Evolutionary conservation across 2,329 filamentous ascomycete genomes (phyloP), one percentile per base, ranked within the genome.

Genomic region (Ophiostoma angusticollis): DNA sequence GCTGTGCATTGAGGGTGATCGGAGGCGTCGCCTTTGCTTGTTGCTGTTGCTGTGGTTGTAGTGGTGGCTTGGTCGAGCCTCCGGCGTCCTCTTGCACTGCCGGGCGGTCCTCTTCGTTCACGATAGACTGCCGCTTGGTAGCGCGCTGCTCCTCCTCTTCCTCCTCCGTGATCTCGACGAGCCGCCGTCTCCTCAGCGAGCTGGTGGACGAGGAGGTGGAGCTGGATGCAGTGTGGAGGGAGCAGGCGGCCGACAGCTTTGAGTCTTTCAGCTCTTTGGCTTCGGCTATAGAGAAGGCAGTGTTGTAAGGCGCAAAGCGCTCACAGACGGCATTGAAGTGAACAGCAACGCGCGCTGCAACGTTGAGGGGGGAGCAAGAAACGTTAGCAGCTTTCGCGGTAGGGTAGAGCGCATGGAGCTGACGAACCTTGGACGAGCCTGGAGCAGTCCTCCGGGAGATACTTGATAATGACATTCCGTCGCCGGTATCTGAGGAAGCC

Each of bases 141-240:
- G 74, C 65, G 46, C 72, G 60, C 43, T 69, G 64, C 43, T 65
- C 61, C 31, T 79, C 75, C 52, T 93, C 86, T 54, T 93, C 85
- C 39, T 80, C 83, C 60, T 96, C 91, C n/a, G 81, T 78, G 55
- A 96, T 95, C 61, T 93, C 89, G 63, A 89, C 80, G 50, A 96
- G 65, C 48, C 84, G 78, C 51, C 80, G 74, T 53, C 78, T 72
- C 43, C 81, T 75, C 47, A 86, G 65, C 5, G 85, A 93, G 54
- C 82, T 86, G 35, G 75, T 82, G 5, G 84, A 89, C 9, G 87
- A 93, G 19, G 81, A 85, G 48, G 79, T 84, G 16, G 89, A 93
- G 28, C 80, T 81, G 11, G 84, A 84, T 7, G 86, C 84, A 28
- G 87, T 82, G 60, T 95, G 86, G 39, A 95, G 67, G 31, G 86